Evolutionary conservation across 2,329 filamentous ascomycete species (phyloP), one percentile per base, ranked within the genome.

Genomic region (Trichoderma polysporum): DNA sequence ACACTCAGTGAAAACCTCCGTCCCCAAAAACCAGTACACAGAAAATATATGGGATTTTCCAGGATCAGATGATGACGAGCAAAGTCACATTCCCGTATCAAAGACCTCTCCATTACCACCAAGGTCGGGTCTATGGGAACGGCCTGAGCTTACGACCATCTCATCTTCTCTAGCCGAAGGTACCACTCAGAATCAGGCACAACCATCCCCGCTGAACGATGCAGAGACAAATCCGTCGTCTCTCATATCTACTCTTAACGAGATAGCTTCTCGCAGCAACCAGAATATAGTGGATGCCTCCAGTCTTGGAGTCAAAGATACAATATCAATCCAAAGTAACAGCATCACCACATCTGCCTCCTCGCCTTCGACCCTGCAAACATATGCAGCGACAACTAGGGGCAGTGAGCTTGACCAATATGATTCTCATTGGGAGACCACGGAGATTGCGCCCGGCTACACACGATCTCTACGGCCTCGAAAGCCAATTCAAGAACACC

Each of bases 401-500:
- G 8, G 6, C 7, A 19, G 22, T 4, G 39, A 56, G 10, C 41
- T 70, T 13, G 69, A 66, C 8, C 61, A 66, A 13, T 66, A 68
- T 54, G 59, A 27, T 25, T 70, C 75, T 41, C 74, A 45, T 66
- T 71, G 71, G 25, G 70, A 71, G 45, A 72, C 71, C 19, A 69
- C 68, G 35, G 75, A 74, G 63, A 68, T 71, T 13, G 72, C 75
- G 6, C 71, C 79, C 31, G 77, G 76, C 13, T 75, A 79, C 53
- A 79, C 82, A 68, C 81, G 85, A 37, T 86, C 83, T 4, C 76
- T 88, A n/a, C 81, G 86, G 7, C 85, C 85, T 1, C 81, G 86
- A 22, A 88, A 88, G 68, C 85, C 85, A 1, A 88, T 88, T 7
- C 86, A 88, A 72, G 80, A 88, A 71, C 85, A 87, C 52, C 86